A percentile compares a stretch with the other conserved stretches of the same genome.
These are phyloP conservation scores for Talaromyces amestolkiae DNA, from an alignment of 2,329 filamentous ascomycete species.

Conservation along the genomic window DNA sequence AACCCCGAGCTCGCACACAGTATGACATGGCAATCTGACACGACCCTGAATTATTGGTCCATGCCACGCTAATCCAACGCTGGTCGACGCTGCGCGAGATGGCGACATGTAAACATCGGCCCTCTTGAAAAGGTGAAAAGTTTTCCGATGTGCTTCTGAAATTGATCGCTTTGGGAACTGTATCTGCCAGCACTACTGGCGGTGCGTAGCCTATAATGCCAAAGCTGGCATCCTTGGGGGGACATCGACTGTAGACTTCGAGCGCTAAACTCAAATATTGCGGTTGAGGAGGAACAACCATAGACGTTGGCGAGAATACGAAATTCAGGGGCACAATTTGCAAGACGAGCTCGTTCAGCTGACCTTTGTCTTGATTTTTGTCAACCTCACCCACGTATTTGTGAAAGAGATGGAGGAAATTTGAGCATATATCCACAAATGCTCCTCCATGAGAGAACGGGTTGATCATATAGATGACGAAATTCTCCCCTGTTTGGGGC, in stretches of 20 bases:
- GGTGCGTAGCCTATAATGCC: constrained; percentile 50
- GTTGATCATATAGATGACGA: constrained; percentile 60
- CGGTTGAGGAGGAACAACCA: constrained; percentile 51
- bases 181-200: constrained; percentile 54
- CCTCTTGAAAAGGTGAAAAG: constrained; percentile 56
- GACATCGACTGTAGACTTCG: constrained; percentile 59
- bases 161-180: constrained; percentile 52
- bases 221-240: constrained; percentile 40
- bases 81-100: constrained; percentile 56
- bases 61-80: constrained; percentile 58
- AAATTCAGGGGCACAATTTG: constrained; percentile 59
- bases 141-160: constrained; percentile 56
- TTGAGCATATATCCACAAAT: constrained; percentile 53
- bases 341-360: constrained; percentile 52
- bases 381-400: constrained; percentile 47
- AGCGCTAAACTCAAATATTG: constrained; percentile 53
- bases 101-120: constrained; percentile 57
- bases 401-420: constrained; percentile 58
- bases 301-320: constrained; percentile 50
- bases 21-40: constrained; percentile 56
- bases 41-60: constrained; percentile 58
- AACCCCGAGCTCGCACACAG: constrained; percentile 46
- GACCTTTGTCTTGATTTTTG: constrained; percentile 29
- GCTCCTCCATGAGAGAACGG: constrained; percentile 51
- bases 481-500: constrained; percentile 38